phyloP scores from a whole-genome alignment of 169 alveolate genomes.

The Plasmodium billcollinsi region DNA sequence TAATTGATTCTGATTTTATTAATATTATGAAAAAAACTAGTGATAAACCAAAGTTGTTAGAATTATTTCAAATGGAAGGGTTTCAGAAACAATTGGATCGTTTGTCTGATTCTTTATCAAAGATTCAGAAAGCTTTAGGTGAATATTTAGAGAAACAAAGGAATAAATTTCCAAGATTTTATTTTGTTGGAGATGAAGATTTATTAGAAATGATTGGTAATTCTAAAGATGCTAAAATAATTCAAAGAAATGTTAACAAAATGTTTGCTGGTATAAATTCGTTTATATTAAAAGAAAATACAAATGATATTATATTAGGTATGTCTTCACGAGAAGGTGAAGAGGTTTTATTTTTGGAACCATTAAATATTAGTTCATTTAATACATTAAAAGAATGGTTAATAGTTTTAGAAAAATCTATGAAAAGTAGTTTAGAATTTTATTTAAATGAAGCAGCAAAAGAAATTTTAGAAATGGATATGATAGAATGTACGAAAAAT shows the following conservation, averaged over 20 bases:
- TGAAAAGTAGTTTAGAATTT: slow-evolving; percentile 88
- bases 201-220: slow-evolving; percentile 98
- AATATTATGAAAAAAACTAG: slow-evolving; percentile 95
- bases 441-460: slow-evolving; percentile 88
- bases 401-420: slow-evolving; percentile 87
- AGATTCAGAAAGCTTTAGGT: slow-evolving; percentile 96
- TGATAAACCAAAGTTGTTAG: slow-evolving; percentile 90
- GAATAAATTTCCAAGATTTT: slow-evolving; percentile 98
- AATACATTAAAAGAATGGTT: slow-evolving; percentile 94
- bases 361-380: slow-evolving; percentile 86
- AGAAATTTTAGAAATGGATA: slow-evolving; percentile 84
- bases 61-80: slow-evolving; percentile 92
- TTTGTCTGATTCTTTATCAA: slow-evolving; percentile 93
- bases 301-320: slow-evolving; percentile 90
- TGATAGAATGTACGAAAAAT: slow-evolving; percentile 33
- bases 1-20: slow-evolving; percentile 95
- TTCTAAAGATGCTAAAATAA: slow-evolving; percentile 94
- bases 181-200: slow-evolving; percentile 99
- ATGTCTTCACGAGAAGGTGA: slow-evolving; percentile 93
- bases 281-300: slow-evolving; percentile 83
- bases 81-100: slow-evolving; percentile 95
- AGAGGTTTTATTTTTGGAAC: slow-evolving; percentile 87
- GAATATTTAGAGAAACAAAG: slow-evolving; percentile 98
- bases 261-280: slow-evolving; percentile 98
- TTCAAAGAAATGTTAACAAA: slow-evolving; percentile 96